Conservation (phyloP, 1,284 basidiomycete genomes). For the Hemileia vastatrix region DNA sequence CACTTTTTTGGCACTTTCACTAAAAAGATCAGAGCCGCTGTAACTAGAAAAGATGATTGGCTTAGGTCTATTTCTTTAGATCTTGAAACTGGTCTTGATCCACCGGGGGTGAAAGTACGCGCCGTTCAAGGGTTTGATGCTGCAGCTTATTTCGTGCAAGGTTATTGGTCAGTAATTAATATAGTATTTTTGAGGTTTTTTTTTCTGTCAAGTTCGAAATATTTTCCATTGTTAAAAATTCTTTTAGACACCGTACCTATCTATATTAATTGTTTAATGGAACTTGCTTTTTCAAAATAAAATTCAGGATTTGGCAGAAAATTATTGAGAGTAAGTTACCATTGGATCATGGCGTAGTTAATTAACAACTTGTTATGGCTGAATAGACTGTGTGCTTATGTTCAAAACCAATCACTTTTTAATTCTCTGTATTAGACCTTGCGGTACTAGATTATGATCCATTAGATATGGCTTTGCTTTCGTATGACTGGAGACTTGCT, state of each 20-base stretch:
- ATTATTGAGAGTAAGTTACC: constrained; percentile 30
- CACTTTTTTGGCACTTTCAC: constrained; percentile 48
- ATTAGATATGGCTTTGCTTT: constrained; percentile 52
- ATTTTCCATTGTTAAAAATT: too few relatives aligned
- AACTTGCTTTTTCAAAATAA: constrained; percentile 42
- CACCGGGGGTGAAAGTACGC: constrained; percentile 74
- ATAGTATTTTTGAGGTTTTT: constrained; percentile 2
- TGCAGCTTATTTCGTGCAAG: constrained; percentile 80
- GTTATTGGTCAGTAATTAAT: constrained; percentile 29
- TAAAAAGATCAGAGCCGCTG: constrained; percentile 69
- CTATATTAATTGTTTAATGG: too few relatives aligned
- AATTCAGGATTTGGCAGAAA: constrained; percentile 35
- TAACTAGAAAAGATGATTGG: constrained; percentile 78
- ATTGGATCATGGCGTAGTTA: constrained; percentile 72
- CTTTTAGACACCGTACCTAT: too few relatives aligned
- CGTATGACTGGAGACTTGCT: constrained; percentile 31
- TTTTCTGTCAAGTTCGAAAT: not conserved
- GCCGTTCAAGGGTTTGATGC: constrained; percentile 70
- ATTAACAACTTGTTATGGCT: constrained; percentile 62
- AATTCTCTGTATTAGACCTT: constrained; percentile 5
- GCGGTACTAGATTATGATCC: constrained; percentile 22
- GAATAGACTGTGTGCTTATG: constrained; percentile 47
- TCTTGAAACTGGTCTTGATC: constrained; percentile 77
- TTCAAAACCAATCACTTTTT: constrained; percentile 58
- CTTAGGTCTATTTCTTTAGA: constrained; percentile 82